Percentiles rank a stretch among this genome's conserved stretches.
Conservation (phyloP, 257 asterid genomes). For the Solanum lignicaule region DNA sequence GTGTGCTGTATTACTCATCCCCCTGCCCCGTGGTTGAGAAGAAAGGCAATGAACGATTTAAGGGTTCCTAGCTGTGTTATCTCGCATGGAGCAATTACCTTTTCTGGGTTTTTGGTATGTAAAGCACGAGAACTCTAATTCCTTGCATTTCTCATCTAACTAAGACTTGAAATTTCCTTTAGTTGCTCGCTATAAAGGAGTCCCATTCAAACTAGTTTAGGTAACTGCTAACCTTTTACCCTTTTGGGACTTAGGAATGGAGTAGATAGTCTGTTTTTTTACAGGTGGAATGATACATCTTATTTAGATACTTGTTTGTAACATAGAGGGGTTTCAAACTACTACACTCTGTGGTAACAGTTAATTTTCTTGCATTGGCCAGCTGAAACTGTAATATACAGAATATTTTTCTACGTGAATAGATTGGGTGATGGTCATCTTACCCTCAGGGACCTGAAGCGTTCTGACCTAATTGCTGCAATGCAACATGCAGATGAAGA, state of each 20-base stretch:
- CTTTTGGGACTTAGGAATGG: not conserved
- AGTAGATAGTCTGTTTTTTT: not conserved
- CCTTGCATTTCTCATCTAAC: not conserved
- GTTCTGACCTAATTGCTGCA: constrained; percentile 75
- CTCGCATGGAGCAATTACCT: not conserved
- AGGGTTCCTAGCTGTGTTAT: not conserved
- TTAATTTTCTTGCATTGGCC: constrained; percentile 43
- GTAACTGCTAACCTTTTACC: not conserved
- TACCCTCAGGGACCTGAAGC: constrained; percentile 91
- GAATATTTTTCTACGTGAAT: constrained; percentile 97
- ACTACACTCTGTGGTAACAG: constrained; percentile 21
- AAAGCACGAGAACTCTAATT: not conserved
- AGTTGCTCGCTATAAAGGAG: not conserved
- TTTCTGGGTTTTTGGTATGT: not conserved
- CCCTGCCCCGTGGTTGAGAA: not conserved
- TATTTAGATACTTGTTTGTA: not conserved
- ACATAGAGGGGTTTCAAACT: not conserved
- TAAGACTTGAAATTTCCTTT: not conserved
- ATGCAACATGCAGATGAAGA: constrained; percentile 99
- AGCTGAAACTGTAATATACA: constrained; percentile 98
- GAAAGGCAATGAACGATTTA: not conserved
- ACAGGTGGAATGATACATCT: not conserved
- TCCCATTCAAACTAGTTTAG: not conserved
- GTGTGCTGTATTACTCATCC: not conserved
- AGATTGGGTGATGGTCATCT: constrained; percentile 88